Conservation (phyloP, 352 stramenopile genomes). For the Phytophthora cactorum region DNA sequence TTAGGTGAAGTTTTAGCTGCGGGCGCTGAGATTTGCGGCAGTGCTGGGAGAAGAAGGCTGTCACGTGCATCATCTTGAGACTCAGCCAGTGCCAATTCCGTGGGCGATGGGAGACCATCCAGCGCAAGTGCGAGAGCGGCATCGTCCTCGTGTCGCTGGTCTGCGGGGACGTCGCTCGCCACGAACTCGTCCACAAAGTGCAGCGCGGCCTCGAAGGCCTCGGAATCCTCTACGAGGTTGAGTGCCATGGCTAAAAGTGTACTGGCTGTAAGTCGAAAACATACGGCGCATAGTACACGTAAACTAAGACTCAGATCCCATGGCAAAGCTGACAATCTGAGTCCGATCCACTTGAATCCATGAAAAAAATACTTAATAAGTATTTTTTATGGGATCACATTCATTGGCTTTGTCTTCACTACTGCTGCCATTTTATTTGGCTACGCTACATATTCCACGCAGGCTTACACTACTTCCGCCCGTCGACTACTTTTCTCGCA, state of each 20-base stretch:
- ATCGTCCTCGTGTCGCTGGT: slow-evolving; percentile 1
- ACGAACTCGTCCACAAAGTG: slow-evolving; percentile 43
- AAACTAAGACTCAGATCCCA: background rate
- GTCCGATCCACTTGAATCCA: background rate
- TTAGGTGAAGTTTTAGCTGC: slow-evolving; percentile 3
- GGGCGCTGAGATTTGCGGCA: no score
- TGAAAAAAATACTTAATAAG: background rate
- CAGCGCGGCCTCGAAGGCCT: slow-evolving; percentile 39
- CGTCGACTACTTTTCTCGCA: background rate
- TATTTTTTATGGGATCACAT: background rate
- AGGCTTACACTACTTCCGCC: slow-evolving; percentile 1
- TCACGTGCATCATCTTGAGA: slow-evolving; percentile 4
- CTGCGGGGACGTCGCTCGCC: background rate
- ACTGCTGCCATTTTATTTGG: background rate
- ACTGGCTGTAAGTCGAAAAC: background rate
- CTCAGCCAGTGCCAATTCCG: slow-evolving; percentile 18
- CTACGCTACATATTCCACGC: slow-evolving; percentile 1
- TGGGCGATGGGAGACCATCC: slow-evolving; percentile 23
- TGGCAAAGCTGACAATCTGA: background rate
- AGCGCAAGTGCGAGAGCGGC: no score
- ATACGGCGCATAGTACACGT: background rate
- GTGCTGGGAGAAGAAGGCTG: no score
- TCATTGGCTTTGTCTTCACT: background rate
- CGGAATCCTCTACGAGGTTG: slow-evolving; percentile 33
- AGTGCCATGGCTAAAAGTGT: slow-evolving; percentile 15